Conservation (phyloP, 306 rosid genomes). For the Dalbergia cochinchinensis region DNA sequence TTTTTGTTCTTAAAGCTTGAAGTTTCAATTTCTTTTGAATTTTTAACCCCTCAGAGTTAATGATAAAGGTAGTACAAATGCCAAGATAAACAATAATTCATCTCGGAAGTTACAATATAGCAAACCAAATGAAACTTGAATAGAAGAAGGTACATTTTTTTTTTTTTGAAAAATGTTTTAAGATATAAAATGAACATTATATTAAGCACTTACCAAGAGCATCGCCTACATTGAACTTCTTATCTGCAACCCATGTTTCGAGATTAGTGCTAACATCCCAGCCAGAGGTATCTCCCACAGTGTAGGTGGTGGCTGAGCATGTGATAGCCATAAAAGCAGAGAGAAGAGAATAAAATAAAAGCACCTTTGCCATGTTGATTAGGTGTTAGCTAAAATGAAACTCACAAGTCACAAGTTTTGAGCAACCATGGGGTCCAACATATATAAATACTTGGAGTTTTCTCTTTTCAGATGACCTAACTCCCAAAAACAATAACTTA, state of each 20-base stretch:
- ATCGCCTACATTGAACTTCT: constrained; percentile 72
- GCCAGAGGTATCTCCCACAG: constrained; percentile 87
- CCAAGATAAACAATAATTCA: not conserved
- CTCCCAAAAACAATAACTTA: constrained; percentile 32
- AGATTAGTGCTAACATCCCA: constrained; percentile 94
- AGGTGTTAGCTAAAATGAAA: not conserved
- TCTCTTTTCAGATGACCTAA: constrained; percentile 69
- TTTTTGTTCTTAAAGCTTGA: not conserved
- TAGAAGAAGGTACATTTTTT: not conserved
- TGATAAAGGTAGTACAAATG: not conserved
- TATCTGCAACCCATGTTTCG: constrained; percentile 68
- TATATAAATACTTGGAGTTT: constrained; percentile 44
- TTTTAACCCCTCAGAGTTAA: not conserved
- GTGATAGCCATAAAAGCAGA: constrained; percentile 45
- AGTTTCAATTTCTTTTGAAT: not conserved
- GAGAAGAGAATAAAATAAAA: constrained; percentile 46
- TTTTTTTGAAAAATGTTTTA: not conserved
- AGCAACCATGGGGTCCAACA: constrained; percentile 4
- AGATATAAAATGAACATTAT: not conserved
- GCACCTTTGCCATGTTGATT: constrained; percentile 58
- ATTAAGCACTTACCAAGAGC: constrained; percentile 59
- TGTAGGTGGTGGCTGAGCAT: constrained; percentile 69
- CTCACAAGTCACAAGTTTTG: not conserved
- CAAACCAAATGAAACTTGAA: not conserved
- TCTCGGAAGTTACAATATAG: not conserved